Evolutionary conservation across 208 protist species (phyloP), one percentile per base, ranked within the genome.

Genomic region (Vickermania spadyakhi): DNA sequence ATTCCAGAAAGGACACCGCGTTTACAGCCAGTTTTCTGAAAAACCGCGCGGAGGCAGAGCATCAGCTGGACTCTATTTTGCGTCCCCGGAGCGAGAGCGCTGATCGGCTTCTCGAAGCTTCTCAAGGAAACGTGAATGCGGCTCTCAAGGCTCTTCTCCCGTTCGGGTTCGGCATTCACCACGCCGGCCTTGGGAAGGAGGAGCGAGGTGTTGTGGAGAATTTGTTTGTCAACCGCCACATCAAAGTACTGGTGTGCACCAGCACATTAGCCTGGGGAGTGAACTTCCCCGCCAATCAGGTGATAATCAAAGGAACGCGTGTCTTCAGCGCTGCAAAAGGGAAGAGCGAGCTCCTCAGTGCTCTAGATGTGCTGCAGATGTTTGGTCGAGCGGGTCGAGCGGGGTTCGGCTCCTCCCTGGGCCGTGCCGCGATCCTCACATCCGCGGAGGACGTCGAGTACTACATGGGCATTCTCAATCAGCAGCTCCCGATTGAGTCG

Each of bases 191-290:
- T 66, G 87, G 77, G 28, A 71, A 89, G 26, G 80, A 84, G 14
- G 98, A 99, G 78, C 82, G 99, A 29, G 66, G 63, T 3, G 72
- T 98, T 0, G 97, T 99, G 2, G 98, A 99, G 77, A 77, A 91
- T 49, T 82, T 99, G n/a, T 99, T 99, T 75, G 88, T 69, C 0
- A 86, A 89, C 4, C 73, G 95, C 14, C 91, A 98, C 79, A 79
- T 99, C 27, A 86, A 97, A 57, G 94, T 99, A 2, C 81, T 99
- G 1, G 94, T 99, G 4, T 99, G 95, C 52, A 99, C 99, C 0
- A 96, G 98, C 0, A 99, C 99, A 11, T 85, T 99, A 0, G 99
- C 99, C n/a, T 99, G 99, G 99, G 99, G 99, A 70, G 99, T 99
- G 1, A 99, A 99, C 79, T 61, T 99, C 36, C 99, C 99, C 0